Evolutionary conservation across 1,284 basidiomycete species (phyloP), one percentile per base, ranked within the genome.

Genomic region (Macrocybe sp.): DNA sequence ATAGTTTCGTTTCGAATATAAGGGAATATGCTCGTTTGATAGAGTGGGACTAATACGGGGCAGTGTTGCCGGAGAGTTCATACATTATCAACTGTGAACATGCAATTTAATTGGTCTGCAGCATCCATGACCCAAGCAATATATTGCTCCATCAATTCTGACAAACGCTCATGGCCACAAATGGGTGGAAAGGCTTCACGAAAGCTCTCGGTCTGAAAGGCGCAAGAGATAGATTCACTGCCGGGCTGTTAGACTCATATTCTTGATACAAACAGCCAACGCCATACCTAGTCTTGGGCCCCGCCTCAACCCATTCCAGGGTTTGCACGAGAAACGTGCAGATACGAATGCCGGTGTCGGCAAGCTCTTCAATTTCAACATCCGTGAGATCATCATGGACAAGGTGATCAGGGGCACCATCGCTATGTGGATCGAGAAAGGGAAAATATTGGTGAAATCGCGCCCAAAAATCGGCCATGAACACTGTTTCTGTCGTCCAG

Each of bases 1-100:
- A 95, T 51, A 73, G 69, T 47, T 85, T 85, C 56, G 85, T 92
- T 46, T 94, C 91, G 1, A 71, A 83, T 49, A 96, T 99, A 49
- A 73, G 75, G 44, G 79, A 89, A 55, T 95, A 94, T 60, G 78
- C 84, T 16, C 68, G 70, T 53, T 79, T 72, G 64, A 86, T 97
- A 59, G 68, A 77, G 37, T 97, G 93, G 94, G 87, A 91, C 65
- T 78, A 56, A 65, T 37, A 22, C 16, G 14, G 14, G 43, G 30
- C 32, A 12, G 7, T 36, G 31, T 14, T 22, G 7, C 36, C 6
- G 33, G 12, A 11, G 32, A 28, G 1, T 14, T 31, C n/a, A 56
- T 52, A 32, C 45, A 40, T 2, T 22, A 22, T 22, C 22, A 22
- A 22, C 22, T 4, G 22, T 4, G 22, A 22, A 22, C 22, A 22